Evolutionary conservation across 1,139 yeast species (phyloP).

Genomic region (Candida sanyaensis): DNA sequence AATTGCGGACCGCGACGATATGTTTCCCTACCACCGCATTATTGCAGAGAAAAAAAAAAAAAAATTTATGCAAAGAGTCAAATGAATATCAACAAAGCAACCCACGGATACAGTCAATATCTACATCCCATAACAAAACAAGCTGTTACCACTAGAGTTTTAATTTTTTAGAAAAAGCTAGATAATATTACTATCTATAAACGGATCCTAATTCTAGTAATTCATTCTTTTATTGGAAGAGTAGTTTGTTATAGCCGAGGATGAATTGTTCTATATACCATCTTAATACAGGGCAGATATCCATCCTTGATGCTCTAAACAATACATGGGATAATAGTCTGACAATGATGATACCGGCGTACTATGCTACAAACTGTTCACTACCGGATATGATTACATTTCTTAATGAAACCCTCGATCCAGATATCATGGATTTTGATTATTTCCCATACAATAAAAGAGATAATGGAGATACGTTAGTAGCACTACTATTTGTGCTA

Average conservation of each 20-base stretch:
- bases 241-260: not conserved
- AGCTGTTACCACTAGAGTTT: no score
- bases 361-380: constrained; percentile 46
- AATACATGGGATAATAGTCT: constrained; percentile 18
- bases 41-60: no score
- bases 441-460: constrained; percentile 24
- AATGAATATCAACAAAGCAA: no score
- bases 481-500: constrained; percentile 43
- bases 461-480: constrained; percentile 45
- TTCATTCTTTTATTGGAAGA: no score
- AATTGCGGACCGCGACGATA: no score
- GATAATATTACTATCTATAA: no score
- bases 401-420: not conserved
- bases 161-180: no score
- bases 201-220: no score
- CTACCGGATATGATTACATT: constrained; percentile 9
- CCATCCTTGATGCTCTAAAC: constrained; percentile 18
- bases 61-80: no score
- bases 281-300: constrained; percentile 32
- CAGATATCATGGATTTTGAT: not conserved
- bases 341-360: constrained; percentile 33
- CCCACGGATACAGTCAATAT: no score
- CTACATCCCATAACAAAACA: no score
- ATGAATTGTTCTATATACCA: constrained; percentile 43
- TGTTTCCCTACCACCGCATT: no score